Percentiles rank a stretch among this genome's conserved stretches.
These are phyloP conservation scores for Triadica sebifera DNA, from an alignment of 345 rosid species.

Conservation along the genomic window DNA sequence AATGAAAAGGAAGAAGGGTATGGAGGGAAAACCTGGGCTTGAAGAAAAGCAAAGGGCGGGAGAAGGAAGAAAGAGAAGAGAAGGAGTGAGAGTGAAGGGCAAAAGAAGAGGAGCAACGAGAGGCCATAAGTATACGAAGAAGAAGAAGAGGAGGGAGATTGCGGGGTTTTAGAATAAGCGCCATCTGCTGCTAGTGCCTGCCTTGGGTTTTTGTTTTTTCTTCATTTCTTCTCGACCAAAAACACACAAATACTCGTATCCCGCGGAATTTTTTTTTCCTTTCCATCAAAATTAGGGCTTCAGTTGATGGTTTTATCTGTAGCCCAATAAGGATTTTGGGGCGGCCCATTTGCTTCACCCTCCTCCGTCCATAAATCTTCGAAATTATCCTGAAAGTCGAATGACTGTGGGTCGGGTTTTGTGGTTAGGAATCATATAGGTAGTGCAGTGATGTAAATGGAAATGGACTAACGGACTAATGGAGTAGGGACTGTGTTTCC, in stretches of 20 bases:
- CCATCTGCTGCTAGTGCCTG: conserved; percentile 15
- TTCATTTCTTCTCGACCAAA: background rate
- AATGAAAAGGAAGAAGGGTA: background rate
- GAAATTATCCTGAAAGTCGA: no score
- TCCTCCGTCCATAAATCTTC: no score
- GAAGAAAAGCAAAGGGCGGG: conserved; percentile 35
- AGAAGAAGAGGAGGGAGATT: conserved; percentile 36
- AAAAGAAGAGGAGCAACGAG: conserved; percentile 29
- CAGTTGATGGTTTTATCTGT: no score
- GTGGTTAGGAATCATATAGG: no score
- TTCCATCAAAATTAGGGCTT: conserved; percentile 10
- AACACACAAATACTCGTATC: background rate
- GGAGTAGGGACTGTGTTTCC: no score
- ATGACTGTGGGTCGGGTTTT: no score
- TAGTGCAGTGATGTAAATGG: no score
- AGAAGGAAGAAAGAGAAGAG: conserved; percentile 23
- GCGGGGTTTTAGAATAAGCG: conserved; percentile 38
- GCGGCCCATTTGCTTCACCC: no score
- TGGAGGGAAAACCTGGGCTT: conserved; percentile 44
- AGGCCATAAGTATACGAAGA: conserved; percentile 45
- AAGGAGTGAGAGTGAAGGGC: conserved; percentile 15
- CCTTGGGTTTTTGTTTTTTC: background rate
- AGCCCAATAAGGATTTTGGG: no score
- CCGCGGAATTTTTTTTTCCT: background rate
- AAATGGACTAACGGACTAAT: no score